These are phyloP conservation scores for Stereum hirsutum DNA, from an alignment of 1,284 basidiomycete species.

Conservation along the genomic window DNA sequence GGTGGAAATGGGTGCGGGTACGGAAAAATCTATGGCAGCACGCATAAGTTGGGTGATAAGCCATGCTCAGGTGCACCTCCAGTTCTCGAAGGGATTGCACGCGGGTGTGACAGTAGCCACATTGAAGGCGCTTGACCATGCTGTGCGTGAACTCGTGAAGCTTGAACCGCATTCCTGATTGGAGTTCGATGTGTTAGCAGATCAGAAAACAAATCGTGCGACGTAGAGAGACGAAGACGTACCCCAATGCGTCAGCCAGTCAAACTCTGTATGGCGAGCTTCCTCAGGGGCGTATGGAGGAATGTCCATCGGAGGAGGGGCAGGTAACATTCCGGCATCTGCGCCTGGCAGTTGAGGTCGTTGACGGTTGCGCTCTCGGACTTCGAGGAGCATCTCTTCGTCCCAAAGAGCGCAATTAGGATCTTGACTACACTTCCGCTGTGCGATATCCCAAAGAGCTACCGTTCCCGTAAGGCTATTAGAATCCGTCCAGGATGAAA, in stretches of 20 bases:
- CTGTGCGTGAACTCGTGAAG: constrained; percentile 25
- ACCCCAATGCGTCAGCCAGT: constrained; percentile 28
- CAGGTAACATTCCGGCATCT: not conserved
- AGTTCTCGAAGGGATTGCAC: constrained; percentile 27
- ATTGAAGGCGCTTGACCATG: constrained; percentile 25
- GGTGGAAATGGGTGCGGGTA: constrained; percentile 22
- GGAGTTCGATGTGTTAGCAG: not conserved
- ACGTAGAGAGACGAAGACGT: constrained; percentile 7
- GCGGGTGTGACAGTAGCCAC: constrained; percentile 26
- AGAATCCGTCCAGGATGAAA: not conserved
- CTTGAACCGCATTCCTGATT: constrained; percentile 18
- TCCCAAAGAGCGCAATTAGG: constrained; percentile 31
- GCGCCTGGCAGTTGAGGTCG: not conserved
- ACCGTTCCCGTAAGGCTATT: not conserved
- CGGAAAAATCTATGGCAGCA: constrained; percentile 33
- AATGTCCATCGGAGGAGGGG: not conserved
- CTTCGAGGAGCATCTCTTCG: constrained; percentile 28
- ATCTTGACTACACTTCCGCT: constrained; percentile 20
- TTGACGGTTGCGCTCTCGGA: constrained; percentile 22
- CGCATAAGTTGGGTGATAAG: constrained; percentile 26
- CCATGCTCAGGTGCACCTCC: constrained; percentile 25
- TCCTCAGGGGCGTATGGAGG: not conserved
- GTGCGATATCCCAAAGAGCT: constrained; percentile 20
- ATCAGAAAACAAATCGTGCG: not conserved
- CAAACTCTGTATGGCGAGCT: constrained; percentile 9